Conservation (phyloP, 805 yeast genomes). For the Barnettozyma populi region DNA sequence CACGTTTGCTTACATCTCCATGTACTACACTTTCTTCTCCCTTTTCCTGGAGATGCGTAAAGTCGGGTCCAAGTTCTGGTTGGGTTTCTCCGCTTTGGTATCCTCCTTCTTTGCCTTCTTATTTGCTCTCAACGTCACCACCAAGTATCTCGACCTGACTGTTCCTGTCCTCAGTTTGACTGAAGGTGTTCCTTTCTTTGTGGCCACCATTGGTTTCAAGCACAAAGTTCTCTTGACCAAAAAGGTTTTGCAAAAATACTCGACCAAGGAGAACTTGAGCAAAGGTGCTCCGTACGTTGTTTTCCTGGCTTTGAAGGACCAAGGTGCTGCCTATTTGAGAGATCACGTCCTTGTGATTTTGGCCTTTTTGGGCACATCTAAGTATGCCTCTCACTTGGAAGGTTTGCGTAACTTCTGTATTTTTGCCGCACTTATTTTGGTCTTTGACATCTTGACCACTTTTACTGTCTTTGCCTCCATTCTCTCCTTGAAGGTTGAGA, state of each 20-base stretch:
- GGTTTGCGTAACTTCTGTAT: constrained; percentile 80
- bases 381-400: constrained; percentile 59
- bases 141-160: constrained; percentile 47
- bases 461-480: constrained; percentile 81
- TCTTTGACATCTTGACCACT: constrained; percentile 66
- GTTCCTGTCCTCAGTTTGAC: constrained; percentile 71
- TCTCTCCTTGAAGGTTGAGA: constrained; percentile 82
- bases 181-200: constrained; percentile 92
- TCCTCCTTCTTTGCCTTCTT: constrained; percentile 81
- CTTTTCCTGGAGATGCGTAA: constrained; percentile 70
- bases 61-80: constrained; percentile 83
- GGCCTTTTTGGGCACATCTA: constrained; percentile 62
- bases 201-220: constrained; percentile 88
- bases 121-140: constrained; percentile 64
- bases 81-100: constrained; percentile 71
- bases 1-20: constrained; percentile 75
- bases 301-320: constrained; percentile 30
- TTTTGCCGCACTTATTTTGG: constrained; percentile 61
- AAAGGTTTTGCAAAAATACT: constrained; percentile 39
- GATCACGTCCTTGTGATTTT: constrained; percentile 71
- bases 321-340: constrained; percentile 43
- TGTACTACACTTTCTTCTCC: constrained; percentile 76
- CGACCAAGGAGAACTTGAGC: constrained; percentile 25
- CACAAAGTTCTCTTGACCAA: constrained; percentile 71
- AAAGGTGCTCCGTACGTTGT: constrained; percentile 31